Evolutionary conservation across 2,329 filamentous ascomycete species (phyloP), one percentile per base, ranked within the genome.

Genomic region (Xylariaceae sp.): DNA sequence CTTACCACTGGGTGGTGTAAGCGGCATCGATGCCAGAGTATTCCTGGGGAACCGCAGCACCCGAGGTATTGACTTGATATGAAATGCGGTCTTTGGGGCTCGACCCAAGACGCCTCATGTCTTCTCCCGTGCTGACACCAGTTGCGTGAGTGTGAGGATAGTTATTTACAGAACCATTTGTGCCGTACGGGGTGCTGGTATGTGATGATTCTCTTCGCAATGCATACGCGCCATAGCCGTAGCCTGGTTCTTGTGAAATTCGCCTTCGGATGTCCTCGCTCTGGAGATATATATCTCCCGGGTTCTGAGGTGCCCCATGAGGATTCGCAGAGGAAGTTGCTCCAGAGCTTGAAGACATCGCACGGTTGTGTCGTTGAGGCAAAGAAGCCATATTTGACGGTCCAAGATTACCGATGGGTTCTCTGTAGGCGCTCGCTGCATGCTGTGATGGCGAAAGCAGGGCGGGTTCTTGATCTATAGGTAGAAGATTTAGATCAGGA

Each of bases 231-330:
- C 55, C 55, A 42, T 60, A 61, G 31, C 42, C 49, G 18, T 53
- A 53, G 5, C 50, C 52, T 18, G 55, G 60, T 17, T 52, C 58
- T 36, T 58, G 57, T 18, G 58, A 62, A n/a, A 47, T 47, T 13
- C 59, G 59, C 51, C 60, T 66, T 40, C 66, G 59, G 31, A 69
- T 60, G 28, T 67, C 63, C 36, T 68, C 63, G 40, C 65, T 68
- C 45, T 62, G 62, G 12, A 64, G 61, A 46, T 69, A 69, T 42
- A 69, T 67, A 34, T 69, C 66, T 12, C 65, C 55, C 6, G 66
- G 66, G 36, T 69, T 66, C 53, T 68, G 66, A 6, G 66, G 66
- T 19, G 66, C 64, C 31, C 66, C 66, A 44, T 69, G 66, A 50
- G 65, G 64, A 49, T 66, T 66, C 18, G 58, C 52, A 18, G 41